Percentiles rank a stretch among this genome's conserved stretches.
These are phyloP conservation scores for Penicillium manginii DNA, from an alignment of 495 filamentous ascomycete genomes.

Conservation along the genomic window DNA sequence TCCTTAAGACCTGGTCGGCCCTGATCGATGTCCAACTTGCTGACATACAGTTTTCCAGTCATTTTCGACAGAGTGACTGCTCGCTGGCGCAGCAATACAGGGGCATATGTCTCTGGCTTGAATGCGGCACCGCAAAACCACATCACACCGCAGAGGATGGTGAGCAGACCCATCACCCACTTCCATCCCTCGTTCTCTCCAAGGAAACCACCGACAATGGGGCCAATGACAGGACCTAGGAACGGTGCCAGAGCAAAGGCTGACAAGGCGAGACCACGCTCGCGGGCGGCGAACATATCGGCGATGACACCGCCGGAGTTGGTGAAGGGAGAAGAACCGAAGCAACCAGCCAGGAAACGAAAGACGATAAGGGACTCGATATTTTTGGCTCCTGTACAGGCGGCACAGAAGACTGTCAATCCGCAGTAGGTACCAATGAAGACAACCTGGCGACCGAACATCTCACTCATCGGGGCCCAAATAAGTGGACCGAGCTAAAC, in stretches of 20 bases:
- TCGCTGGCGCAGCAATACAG: constrained; percentile 54
- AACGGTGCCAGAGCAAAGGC: constrained; percentile 66
- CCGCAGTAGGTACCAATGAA: constrained; percentile 65
- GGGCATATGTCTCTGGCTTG: constrained; percentile 59
- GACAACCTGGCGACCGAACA: constrained; percentile 68
- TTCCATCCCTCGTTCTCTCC: constrained; percentile 58
- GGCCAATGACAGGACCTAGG: constrained; percentile 62
- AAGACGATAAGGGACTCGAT: constrained; percentile 64
- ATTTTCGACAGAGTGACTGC: constrained; percentile 50
- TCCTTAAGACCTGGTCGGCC: constrained; percentile 30
- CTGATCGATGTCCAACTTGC: constrained; percentile 39
- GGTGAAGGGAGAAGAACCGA: constrained; percentile 68
- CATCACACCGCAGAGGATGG: constrained; percentile 46
- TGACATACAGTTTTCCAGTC: constrained; percentile 55
- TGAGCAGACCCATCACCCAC: constrained; percentile 62
- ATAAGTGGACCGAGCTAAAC: constrained; percentile 47
- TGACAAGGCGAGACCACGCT: constrained; percentile 63
- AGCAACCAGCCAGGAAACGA: constrained; percentile 73
- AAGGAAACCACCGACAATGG: constrained; percentile 59
- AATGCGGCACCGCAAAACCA: constrained; percentile 51
- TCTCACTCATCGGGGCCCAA: constrained; percentile 65
- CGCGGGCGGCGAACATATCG: constrained; percentile 62
- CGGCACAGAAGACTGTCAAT: constrained; percentile 67
- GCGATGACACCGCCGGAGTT: constrained; percentile 71
- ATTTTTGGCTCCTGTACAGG: constrained; percentile 59